These are phyloP conservation scores for Hanseniaspora lindneri DNA, from an alignment of 805 yeast species.

Conservation along the genomic window DNA sequence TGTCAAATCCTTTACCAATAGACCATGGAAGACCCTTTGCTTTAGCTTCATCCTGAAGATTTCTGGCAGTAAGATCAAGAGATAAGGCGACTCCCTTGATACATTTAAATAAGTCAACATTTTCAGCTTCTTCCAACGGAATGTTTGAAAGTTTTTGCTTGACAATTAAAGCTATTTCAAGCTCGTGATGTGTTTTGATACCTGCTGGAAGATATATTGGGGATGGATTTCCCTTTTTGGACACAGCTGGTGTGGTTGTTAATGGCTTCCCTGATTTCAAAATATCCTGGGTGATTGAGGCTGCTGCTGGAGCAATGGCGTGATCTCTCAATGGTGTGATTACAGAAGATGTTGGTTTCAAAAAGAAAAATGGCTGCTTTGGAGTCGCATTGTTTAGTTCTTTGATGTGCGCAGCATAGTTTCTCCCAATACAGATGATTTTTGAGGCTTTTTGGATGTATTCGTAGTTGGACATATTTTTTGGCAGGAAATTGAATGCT, in stretches of 20 bases:
- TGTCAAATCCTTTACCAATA: constrained; percentile 92
- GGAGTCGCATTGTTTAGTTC: constrained; percentile 80
- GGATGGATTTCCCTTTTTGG: constrained; percentile 38
- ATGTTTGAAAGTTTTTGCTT: constrained; percentile 56
- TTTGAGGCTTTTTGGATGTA: constrained; percentile 59
- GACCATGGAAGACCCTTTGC: constrained; percentile 93
- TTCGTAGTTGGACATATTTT: constrained; percentile 33
- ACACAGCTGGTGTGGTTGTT: constrained; percentile 5
- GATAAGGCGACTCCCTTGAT: constrained; percentile 84
- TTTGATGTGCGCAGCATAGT: constrained; percentile 89
- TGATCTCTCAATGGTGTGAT: constrained; percentile 38
- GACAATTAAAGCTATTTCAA: constrained; percentile 75
- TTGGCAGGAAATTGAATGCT: too few relatives aligned
- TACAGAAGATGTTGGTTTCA: constrained; percentile 77
- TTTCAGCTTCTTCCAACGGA: constrained; percentile 44
- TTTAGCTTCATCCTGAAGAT: constrained; percentile 90
- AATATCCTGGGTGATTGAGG: constrained; percentile 13
- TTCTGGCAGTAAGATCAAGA: constrained; percentile 88
- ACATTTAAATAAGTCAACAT: constrained; percentile 36
- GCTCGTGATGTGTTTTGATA: constrained; percentile 75
- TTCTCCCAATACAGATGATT: constrained; percentile 89
- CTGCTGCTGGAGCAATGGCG: not conserved
- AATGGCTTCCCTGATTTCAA: not conserved
- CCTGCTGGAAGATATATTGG: constrained; percentile 78
- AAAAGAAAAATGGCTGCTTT: constrained; percentile 77